A percentile compares a stretch with the other conserved stretches of the same genome.
Evolutionary conservation across 2,329 filamentous ascomycete species (phyloP).

Genomic region (Atkinsonella hypoxylon): DNA sequence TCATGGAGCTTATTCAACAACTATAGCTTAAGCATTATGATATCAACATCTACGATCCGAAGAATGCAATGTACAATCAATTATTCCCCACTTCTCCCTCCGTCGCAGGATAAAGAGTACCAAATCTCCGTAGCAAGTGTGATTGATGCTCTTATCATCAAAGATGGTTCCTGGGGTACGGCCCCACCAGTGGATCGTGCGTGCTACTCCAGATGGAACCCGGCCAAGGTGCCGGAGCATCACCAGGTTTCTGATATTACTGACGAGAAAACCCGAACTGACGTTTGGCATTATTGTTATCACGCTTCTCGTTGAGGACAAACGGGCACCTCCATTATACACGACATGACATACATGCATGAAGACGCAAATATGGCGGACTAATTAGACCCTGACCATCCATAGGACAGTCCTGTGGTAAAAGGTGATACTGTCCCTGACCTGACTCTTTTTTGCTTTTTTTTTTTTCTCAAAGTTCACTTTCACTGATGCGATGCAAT

Average conservation of each 20-base stretch:
- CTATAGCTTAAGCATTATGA: too few species aligned
- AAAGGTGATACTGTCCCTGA: too few species aligned
- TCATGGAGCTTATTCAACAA: too few species aligned
- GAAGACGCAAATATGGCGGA: background rate
- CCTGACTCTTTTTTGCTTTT: background rate
- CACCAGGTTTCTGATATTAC: background rate
- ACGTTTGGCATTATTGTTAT: background rate
- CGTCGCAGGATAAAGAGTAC: too few species aligned
- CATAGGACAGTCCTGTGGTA: background rate
- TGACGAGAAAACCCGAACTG: background rate
- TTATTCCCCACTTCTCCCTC: too few species aligned
- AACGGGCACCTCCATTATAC: background rate
- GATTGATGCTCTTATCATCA: background rate
- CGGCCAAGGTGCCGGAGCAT: background rate
- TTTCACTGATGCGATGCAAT: background rate
- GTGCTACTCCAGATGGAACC: constrained; percentile 5
- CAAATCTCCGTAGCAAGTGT: too few species aligned
- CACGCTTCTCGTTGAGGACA: background rate
- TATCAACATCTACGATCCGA: too few species aligned
- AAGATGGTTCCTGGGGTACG: constrained; percentile 1
- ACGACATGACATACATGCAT: background rate
- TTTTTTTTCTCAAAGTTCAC: background rate
- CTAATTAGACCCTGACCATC: background rate
- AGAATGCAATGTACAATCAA: too few species aligned
- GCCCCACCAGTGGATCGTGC: constrained; percentile 1